A percentile compares a stretch with the other conserved stretches of the same genome.
These are phyloP conservation scores for Penstemon newberryi DNA, from an alignment of 257 asterid genomes.

Conservation along the genomic window DNA sequence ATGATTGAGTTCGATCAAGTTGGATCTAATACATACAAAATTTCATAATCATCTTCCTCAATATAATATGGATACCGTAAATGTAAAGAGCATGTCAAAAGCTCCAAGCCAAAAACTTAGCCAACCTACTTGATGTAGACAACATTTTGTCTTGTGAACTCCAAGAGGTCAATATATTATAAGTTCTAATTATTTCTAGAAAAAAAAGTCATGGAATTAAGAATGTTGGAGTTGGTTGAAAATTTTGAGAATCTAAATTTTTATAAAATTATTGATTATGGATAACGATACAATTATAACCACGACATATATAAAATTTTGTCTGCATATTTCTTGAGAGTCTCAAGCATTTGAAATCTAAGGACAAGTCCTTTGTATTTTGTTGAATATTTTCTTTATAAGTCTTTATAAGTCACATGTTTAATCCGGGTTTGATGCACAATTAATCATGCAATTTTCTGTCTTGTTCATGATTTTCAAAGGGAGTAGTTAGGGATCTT, in stretches of 20 bases:
- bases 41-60: no score
- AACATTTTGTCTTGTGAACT: slow-evolving; percentile 24
- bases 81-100: slow-evolving; percentile 1
- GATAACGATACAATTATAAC: slow-evolving; percentile 32
- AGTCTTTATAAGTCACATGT: slow-evolving; percentile 56
- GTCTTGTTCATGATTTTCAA: slow-evolving; percentile 71
- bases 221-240: slow-evolving; percentile 38
- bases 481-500: slow-evolving; percentile 74
- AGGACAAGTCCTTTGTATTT: slow-evolving; percentile 31
- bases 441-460: slow-evolving; percentile 33
- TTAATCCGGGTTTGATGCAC: slow-evolving; percentile 60
- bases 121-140: slow-evolving; percentile 24
- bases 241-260: neutral
- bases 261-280: slow-evolving; percentile 3
- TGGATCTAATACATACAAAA: no score
- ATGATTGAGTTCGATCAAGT: no score
- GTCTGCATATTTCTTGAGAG: slow-evolving; percentile 66
- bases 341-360: slow-evolving; percentile 50
- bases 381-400: slow-evolving; percentile 7
- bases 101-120: slow-evolving; percentile 25
- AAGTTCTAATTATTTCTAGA: slow-evolving; percentile 12
- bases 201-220: slow-evolving; percentile 24
- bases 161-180: neutral
- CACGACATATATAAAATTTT: slow-evolving; percentile 34
- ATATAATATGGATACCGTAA: no score